These are phyloP conservation scores for Endocalyx cinctus DNA, from an alignment of 2,329 filamentous ascomycete genomes.

Conservation along the genomic window DNA sequence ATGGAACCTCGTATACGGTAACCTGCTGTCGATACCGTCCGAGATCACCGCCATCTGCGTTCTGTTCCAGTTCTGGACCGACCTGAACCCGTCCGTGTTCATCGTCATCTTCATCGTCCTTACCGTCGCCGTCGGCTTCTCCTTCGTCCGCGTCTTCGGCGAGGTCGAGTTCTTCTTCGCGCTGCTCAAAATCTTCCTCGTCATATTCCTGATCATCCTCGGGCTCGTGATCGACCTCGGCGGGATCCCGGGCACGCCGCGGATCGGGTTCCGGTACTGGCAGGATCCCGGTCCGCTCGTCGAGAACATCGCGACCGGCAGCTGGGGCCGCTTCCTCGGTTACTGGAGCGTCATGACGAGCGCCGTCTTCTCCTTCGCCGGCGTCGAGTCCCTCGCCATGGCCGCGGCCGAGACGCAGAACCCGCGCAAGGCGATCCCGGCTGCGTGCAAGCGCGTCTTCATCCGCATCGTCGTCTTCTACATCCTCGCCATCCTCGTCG, in stretches of 20 bases:
- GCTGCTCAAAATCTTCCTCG: constrained; percentile 54
- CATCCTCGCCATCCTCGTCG: constrained; percentile 48
- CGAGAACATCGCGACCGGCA: constrained; percentile 55
- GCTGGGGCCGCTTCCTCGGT: constrained; percentile 59
- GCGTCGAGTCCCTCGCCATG: constrained; percentile 48
- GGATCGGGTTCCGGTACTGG: constrained; percentile 68
- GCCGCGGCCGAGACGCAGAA: constrained; percentile 52
- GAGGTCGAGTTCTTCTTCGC: constrained; percentile 53
- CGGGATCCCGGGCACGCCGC: constrained; percentile 52
- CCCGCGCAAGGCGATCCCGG: constrained; percentile 41
- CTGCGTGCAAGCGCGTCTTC: constrained; percentile 55
- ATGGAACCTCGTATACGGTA: constrained; percentile 53
- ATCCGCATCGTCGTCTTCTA: constrained; percentile 54
- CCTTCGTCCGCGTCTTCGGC: constrained; percentile 55
- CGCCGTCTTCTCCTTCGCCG: constrained; percentile 42
- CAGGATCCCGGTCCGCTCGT: constrained; percentile 62
- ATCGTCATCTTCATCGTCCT: constrained; percentile 47
- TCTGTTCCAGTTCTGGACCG: constrained; percentile 60
- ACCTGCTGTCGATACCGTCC: constrained; percentile 48
- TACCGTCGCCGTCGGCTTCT: constrained; percentile 53
- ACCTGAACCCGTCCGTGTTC: constrained; percentile 48
- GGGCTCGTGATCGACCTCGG: constrained; percentile 60
- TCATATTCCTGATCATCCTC: constrained; percentile 58
- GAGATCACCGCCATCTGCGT: constrained; percentile 61
- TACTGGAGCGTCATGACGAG: constrained; percentile 48